Percentiles rank a stretch among this genome's conserved stretches.
Conservation (phyloP, 306 rosid species). For the Quercus robur region DNA sequence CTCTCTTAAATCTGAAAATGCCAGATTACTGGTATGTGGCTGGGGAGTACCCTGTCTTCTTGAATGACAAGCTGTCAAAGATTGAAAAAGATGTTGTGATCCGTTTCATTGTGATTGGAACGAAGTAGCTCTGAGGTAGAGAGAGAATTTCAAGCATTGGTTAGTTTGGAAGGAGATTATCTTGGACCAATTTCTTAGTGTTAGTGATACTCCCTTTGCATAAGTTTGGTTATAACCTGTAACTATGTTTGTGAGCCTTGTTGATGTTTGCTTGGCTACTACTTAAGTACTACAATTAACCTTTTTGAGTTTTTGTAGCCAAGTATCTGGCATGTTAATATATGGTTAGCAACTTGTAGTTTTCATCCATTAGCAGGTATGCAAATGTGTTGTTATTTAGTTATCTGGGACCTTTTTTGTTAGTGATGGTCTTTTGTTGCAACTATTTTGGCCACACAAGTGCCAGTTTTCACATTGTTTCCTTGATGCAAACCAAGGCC, state of each 20-base stretch:
- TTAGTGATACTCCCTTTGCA: constrained; percentile 1
- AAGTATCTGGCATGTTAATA: not conserved
- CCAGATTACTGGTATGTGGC: constrained; percentile 59
- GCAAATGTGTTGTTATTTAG: not conserved
- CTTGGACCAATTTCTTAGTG: constrained; percentile 58
- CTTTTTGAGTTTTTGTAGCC: not conserved
- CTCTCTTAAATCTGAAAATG: constrained; percentile 62
- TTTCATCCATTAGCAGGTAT: not conserved
- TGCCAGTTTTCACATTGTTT: no score
- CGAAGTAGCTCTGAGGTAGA: constrained; percentile 88
- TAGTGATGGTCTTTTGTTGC: no score
- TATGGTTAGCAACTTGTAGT: not conserved
- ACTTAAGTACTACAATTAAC: not conserved
- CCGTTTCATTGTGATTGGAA: constrained; percentile 74
- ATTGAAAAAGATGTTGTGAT: constrained; percentile 58
- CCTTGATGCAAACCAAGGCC: no score
- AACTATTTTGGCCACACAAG: no score
- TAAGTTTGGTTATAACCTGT: not conserved
- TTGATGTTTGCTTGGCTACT: not conserved
- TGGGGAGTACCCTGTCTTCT: constrained; percentile 71
- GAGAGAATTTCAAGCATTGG: constrained; percentile 89
- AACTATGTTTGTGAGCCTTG: not conserved
- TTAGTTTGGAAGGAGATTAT: constrained; percentile 76
- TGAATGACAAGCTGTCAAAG: constrained; percentile 53
- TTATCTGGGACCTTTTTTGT: not conserved